Percentiles rank a stretch among this genome's conserved stretches.
Evolutionary conservation across 2,329 filamentous ascomycete genomes (phyloP).

Genomic region (Pseudocercospora crystallina): DNA sequence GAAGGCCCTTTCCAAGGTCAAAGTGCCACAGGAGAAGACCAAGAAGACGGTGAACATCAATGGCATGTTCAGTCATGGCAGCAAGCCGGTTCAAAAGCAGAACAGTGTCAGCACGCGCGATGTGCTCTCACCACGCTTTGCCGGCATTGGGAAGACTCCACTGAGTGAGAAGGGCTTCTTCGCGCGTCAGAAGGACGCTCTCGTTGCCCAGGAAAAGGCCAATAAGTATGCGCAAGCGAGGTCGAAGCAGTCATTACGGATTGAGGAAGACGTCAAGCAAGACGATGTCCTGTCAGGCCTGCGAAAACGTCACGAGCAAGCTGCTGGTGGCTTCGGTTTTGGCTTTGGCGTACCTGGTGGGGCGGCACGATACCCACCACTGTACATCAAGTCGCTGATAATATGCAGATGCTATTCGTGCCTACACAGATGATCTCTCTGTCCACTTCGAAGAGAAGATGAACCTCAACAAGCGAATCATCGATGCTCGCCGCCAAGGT

Average conservation of each 20-base stretch:
- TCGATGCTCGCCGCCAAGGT: constrained; percentile 23
- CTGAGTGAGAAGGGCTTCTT: constrained; percentile 8
- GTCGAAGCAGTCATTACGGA: background rate
- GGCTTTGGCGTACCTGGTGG: too few relatives aligned
- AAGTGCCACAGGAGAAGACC: constrained; percentile 7
- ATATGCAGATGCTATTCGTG: too few relatives aligned
- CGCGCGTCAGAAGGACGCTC: background rate
- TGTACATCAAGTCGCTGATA: too few relatives aligned
- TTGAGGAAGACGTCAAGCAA: too few relatives aligned
- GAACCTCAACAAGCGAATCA: background rate
- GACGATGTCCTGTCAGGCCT: too few relatives aligned
- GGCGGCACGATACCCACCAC: too few relatives aligned
- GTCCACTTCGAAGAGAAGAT: too few relatives aligned
- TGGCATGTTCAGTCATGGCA: constrained; percentile 16
- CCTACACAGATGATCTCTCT: too few relatives aligned
- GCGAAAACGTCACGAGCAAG: too few relatives aligned
- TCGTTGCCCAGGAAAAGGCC: constrained; percentile 8
- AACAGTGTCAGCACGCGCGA: constrained; percentile 1
- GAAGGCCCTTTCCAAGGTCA: constrained; percentile 8
- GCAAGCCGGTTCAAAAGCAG: background rate
- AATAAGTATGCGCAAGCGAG: background rate
- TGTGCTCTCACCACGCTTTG: constrained; percentile 9
- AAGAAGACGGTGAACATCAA: constrained; percentile 15
- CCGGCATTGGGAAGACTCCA: constrained; percentile 14
- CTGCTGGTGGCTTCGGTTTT: too few relatives aligned